Conservation (phyloP, 345 rosid genomes). For the Physaria fendleri region DNA sequence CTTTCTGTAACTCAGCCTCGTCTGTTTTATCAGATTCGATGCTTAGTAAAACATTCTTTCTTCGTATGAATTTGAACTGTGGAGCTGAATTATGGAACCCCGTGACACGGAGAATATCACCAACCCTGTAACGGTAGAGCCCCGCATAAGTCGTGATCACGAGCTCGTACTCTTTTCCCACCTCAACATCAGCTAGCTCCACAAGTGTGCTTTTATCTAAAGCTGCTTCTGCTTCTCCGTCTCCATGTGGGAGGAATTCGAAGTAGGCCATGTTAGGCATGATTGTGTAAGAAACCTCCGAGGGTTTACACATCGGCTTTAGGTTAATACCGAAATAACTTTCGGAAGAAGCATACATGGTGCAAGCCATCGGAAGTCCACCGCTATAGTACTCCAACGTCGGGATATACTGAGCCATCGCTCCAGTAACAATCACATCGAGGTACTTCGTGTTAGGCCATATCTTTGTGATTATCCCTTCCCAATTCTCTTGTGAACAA, state of each 20-base stretch:
- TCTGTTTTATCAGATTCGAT: slow-evolving; percentile 90
- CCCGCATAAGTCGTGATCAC: slow-evolving; percentile 80
- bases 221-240: not conserved
- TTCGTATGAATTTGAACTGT: slow-evolving; percentile 61
- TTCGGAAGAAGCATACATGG: slow-evolving; percentile 96
- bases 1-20: slow-evolving; percentile 79
- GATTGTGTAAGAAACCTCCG: slow-evolving; percentile 80
- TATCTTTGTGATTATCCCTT: slow-evolving; percentile 54
- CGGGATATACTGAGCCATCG: slow-evolving; percentile 96
- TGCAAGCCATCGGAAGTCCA: slow-evolving; percentile 76
- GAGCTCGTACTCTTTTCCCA: slow-evolving; percentile 79
- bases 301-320: slow-evolving; percentile 68
- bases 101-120: slow-evolving; percentile 75
- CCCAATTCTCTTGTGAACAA: slow-evolving; percentile 62
- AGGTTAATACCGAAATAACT: slow-evolving; percentile 86
- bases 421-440: slow-evolving; percentile 89
- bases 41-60: slow-evolving; percentile 82
- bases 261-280: slow-evolving; percentile 94
- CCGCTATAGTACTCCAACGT: slow-evolving; percentile 74
- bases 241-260: slow-evolving; percentile 58
- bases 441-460: slow-evolving; percentile 92
- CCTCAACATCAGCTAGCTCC: slow-evolving; percentile 62
- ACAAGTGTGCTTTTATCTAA: slow-evolving; percentile 34
- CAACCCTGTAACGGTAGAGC: slow-evolving; percentile 71
- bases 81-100: slow-evolving; percentile 77